phyloP scores from a whole-genome alignment of 2,329 filamentous ascomycete species.

The Pseudohalonectria lignicola region DNA sequence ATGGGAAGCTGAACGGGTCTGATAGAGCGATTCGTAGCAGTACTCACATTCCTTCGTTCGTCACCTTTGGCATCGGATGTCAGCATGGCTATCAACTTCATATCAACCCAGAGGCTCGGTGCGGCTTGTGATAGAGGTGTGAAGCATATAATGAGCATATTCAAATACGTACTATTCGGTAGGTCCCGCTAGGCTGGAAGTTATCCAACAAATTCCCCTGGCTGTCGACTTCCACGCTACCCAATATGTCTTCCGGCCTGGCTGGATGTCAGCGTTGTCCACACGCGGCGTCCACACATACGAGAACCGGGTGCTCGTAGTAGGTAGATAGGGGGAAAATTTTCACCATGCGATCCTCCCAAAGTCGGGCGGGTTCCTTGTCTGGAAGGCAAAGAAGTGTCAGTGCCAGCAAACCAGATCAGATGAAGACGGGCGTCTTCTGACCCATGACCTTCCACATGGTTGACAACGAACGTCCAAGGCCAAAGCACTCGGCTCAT shows the following conservation, averaged over 20 bases:
- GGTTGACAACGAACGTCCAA: background rate
- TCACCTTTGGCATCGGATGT: slow-evolving; percentile 22
- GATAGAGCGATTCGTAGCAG: background rate
- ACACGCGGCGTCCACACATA: background rate
- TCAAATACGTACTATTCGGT: slow-evolving; percentile 30
- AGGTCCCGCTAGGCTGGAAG: slow-evolving; percentile 20
- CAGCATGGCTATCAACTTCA: background rate
- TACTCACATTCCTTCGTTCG: slow-evolving; percentile 57
- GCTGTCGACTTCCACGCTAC: slow-evolving; percentile 53
- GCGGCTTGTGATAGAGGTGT: background rate
- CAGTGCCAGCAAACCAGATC: too few relatives aligned
- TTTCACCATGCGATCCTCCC: slow-evolving; percentile 49
- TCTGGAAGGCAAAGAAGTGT: slow-evolving; percentile 9
- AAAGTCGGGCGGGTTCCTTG: slow-evolving; percentile 53
- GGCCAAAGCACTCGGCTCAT: background rate
- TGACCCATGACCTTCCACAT: too few relatives aligned
- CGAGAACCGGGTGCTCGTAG: too few relatives aligned
- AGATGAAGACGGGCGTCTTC: too few relatives aligned
- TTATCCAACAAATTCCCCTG: slow-evolving; percentile 23
- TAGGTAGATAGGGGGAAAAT: background rate
- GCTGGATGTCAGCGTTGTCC: background rate
- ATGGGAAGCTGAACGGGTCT: background rate
- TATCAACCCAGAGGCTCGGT: too few relatives aligned
- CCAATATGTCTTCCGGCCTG: slow-evolving; percentile 56
- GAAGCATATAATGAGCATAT: too few relatives aligned